Evolutionary conservation across 2,329 filamentous ascomycete genomes (phyloP), one percentile per base, ranked within the genome.

Genomic region (Hypoxylon sp.): DNA sequence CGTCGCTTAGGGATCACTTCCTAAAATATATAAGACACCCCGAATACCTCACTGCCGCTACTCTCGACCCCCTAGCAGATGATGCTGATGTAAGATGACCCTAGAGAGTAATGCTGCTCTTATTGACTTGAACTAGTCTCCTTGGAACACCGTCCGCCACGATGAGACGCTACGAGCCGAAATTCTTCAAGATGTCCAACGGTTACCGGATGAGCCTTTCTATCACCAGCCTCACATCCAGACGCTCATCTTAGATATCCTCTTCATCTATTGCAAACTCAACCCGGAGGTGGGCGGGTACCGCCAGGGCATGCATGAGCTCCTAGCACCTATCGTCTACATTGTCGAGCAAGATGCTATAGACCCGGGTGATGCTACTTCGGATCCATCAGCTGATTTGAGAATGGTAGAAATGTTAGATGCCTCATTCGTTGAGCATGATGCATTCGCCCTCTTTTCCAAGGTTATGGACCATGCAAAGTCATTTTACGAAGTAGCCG

Each of bases 281-380:
- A 92, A 98, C 73, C 92, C 92, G 1, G 88, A 90, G 69, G 85
- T 93, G 56, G 93, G 93, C 15, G 93, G 88, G 17, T 99, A 99
- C 75, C 88, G 95, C n/a, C 95, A 99, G 79, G 95, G 95, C 10
- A 99, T 99, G 94, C 95, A 99, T 75, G 95, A 99, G 78, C 82
- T 99, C 44, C 83, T 98, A 13, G 95, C 95, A 0, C 94, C 95
- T 0, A 88, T 99, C 37, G 81, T 97, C 6, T 93, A 93, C 84
- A 91, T 93, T 1, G 81, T 98, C 5, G 88, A 94, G 70, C 84
- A 89, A 70, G 95, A 99, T 79, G 90, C 94, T 6, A 81, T 97
- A 52, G 84, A 91, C 55, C 76, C 78, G 3, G 70, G 73, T 2
- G 73, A 77, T 2, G 68, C 71, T 47, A 73, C 78, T 44, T 73